Base-by-base conservation (phyloP, 805 yeast species). In the Barnettozyma sucrosica region DNA sequence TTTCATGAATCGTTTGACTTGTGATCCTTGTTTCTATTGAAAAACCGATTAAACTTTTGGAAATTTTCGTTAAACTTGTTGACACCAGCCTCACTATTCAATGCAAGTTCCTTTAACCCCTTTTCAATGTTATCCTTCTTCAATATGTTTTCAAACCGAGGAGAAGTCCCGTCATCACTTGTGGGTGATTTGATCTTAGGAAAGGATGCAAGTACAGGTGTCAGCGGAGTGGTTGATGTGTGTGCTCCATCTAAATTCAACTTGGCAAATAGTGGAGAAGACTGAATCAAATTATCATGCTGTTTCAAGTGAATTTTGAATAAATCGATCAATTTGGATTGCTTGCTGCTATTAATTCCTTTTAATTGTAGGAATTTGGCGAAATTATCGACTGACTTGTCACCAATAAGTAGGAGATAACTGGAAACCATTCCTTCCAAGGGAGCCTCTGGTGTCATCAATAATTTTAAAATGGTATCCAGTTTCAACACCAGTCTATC, bases 381-480 rank as follows among this genome's bases (percentile, higher is more conserved):
- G 61, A 87, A 86, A 59, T 88, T 88, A 10, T 65, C 63, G 25
- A 77, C 66, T 23, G 80, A 77, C 41, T 72, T 72, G 64, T 88
- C 96, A 7, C 82, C 82, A 44, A 88, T 72, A 13, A 85, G 67
- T 47, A 73, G 71, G 58, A 86, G 77, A 62, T 88, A 88, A 57
- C 74, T 79, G 41, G 79, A 76, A 2, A 85, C 79, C 20, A 87
- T 72, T 8, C 71, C 74, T 46, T 75, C 79, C 46, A 76, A 74
- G n/a, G 95, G 95, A n/a, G 77, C 74, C 7, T 72, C 65, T 11
- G 81, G 80, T 0, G 85, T 77, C 62, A 83, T 68, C 28, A 89
- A 63, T 4, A 88, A 76, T 58, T 85, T 85, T 49, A 89, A 68
- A n/a, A 89, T 64, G 2, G 77, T 70, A 56, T 86, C 92, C 3